Conservation (phyloP, 208 protist genomes). For the Trichomonas gallinae region DNA sequence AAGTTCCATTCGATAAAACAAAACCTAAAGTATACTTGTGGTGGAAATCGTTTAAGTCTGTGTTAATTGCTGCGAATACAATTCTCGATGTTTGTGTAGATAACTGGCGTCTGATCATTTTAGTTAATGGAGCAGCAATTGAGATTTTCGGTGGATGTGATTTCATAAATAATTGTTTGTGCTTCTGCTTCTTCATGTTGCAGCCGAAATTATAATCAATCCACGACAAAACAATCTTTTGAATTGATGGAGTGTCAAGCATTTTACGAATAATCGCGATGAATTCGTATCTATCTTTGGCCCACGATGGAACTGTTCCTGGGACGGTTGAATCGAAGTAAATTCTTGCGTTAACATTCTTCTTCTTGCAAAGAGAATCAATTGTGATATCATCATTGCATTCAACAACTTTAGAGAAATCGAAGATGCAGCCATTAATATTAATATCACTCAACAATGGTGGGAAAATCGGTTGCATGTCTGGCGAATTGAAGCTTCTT, state of each 20-base stretch:
- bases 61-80: no score
- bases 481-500: neutral
- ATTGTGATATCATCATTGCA: neutral
- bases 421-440: neutral
- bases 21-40: no score
- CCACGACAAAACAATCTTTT: neutral
- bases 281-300: neutral
- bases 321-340: neutral
- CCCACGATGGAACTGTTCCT: neutral
- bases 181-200: neutral
- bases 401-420: neutral
- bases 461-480: neutral
- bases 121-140: neutral
- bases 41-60: no score
- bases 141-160: neutral
- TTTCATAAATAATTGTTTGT: neutral
- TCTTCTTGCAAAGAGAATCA: neutral
- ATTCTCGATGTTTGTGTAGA: no score
- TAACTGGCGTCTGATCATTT: neutral
- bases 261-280: neutral
- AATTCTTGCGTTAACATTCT: neutral
- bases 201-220: neutral
- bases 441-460: neutral
- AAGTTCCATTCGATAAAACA: no score
- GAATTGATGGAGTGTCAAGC: neutral